Evolutionary conservation across 371 early-diverging fungal species (phyloP), one percentile per base, ranked within the genome.

Genomic region (Mortierella sp.): DNA sequence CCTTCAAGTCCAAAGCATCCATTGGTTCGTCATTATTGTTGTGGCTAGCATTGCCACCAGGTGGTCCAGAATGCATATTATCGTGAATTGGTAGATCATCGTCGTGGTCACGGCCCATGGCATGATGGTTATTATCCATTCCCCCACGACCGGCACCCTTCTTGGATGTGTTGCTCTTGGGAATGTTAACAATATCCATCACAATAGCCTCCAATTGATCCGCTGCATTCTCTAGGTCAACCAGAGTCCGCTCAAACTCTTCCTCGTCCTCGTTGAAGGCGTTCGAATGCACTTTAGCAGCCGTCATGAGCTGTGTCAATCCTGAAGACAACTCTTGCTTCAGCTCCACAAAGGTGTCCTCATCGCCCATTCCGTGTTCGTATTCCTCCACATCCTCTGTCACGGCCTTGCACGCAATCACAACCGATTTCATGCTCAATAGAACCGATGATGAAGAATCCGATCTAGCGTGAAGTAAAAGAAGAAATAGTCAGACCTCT

Each of bases 341-440:
- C 42, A 87, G 65, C n/a, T 74, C 74, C 0, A 66, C 63, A 55
- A 83, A 73, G 1, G 83, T 52, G 13, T 81, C 73, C 18, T 72
- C 73, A 26, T 81, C 64, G n/a, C 69, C 63, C 34, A 79, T 71
- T 2, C 80, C 80, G 14, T 82, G 59, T 54, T 88, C 87, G 42
- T 88, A 89, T 3, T 80, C 79, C 60, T 93, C 94, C 19, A 92
- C 89, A 57, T 94, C 91, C 52, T 92, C 93, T 0, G 91, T 94
- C 45, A 96, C 91, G 49, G 86, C 79, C 55, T 90, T 91, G 82
- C 95, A 95, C 0, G 93, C 86, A 47, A 91, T 82, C 27, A 94
- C 94, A 28, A 96, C 89, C 0, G 89, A 80, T 67, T 91, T 89
- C 94, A 95, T 94, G 2, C 93, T 89, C 16, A 86, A 80, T 26